Evolutionary conservation across 305 asterid genomes (phyloP).

Genomic region (Andrographis paniculata): DNA sequence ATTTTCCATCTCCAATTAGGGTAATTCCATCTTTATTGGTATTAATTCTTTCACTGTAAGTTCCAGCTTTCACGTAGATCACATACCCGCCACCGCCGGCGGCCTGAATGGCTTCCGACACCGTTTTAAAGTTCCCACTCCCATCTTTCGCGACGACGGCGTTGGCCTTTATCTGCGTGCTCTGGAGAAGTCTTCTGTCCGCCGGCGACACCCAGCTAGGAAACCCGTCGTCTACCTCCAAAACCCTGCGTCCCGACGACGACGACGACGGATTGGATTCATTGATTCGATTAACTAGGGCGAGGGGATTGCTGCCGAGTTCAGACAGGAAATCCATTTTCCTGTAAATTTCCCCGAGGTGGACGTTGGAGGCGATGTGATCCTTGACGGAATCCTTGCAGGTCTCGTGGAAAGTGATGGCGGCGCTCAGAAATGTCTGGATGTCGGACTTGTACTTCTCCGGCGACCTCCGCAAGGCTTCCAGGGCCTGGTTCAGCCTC

Average conservation of each 20-base stretch:
- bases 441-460: conserved; percentile 38
- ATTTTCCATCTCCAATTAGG: conserved; percentile 68
- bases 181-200: conserved; percentile 40
- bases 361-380: conserved; percentile 22
- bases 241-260: conserved; percentile 7
- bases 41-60: conserved; percentile 50
- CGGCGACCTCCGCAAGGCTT: conserved; percentile 40
- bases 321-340: conserved; percentile 44
- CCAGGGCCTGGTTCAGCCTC: conserved; percentile 40
- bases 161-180: conserved; percentile 29
- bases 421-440: conserved; percentile 70
- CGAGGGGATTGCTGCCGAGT: conserved; percentile 54
- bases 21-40: conserved; percentile 56
- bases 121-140: conserved; percentile 42
- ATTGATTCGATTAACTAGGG: neutral
- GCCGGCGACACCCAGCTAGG: conserved; percentile 42
- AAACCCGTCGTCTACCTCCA: conserved; percentile 15
- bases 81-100: conserved; percentile 54
- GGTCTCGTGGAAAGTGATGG: conserved; percentile 45
- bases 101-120: conserved; percentile 54
- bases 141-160: conserved; percentile 76
- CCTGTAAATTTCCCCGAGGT: conserved; percentile 27
- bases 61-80: conserved; percentile 69
- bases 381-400: conserved; percentile 45
- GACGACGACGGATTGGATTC: neutral